Base-by-base conservation (phyloP, 2,329 filamentous ascomycete species). In the Dactylonectria estremocensis region DNA sequence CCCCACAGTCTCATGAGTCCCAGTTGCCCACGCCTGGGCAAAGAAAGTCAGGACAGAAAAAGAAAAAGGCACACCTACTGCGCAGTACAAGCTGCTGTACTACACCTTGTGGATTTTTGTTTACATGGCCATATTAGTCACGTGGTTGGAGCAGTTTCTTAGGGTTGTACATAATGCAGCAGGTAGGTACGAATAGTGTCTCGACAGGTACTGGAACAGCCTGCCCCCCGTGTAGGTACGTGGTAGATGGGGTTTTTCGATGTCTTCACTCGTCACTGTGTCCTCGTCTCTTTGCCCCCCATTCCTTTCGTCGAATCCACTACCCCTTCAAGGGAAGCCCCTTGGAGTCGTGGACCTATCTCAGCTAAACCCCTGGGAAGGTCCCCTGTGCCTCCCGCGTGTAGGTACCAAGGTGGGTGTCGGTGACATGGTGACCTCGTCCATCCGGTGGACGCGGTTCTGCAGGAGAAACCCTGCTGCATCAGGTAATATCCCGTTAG, bases 401-500 rank as follows among this genome's bases (percentile, higher is more conserved):
- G 54, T 57, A 10, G 35, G 35, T 14, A 46, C 57, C 46, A 31
- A 60, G 59, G 64, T 57, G 10, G 35, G 35, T n/a, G 53, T 61
- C 53, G 31, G 64, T 64, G 64, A 64, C 64, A 64, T 49, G 58
- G 53, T 49, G 61, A 45, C 57, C 58, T 66, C 60, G 49, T 56
- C 54, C 40, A 54, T 55, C 50, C 58, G 37, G 64, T 63, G 59
- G 64, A 55, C 66, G 67, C 61, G 64, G 55, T 70, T 60, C 75
- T 78, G 76, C 76, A 77, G 72, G 73, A 76, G 72, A 69, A 77
- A 69, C 76, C 75, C 70, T 74, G 74, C 58, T 73, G 74, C 74
- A 66, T 71, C 69, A 73, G 73, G 74, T 77, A 78, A 78, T 78
- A 75, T 78, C 74, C 74, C 72, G 64, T 65, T 78, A 77, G 76